Evolutionary conservation across 768 basidiomycete species (phyloP).

Genomic region (Collybia nuda): DNA sequence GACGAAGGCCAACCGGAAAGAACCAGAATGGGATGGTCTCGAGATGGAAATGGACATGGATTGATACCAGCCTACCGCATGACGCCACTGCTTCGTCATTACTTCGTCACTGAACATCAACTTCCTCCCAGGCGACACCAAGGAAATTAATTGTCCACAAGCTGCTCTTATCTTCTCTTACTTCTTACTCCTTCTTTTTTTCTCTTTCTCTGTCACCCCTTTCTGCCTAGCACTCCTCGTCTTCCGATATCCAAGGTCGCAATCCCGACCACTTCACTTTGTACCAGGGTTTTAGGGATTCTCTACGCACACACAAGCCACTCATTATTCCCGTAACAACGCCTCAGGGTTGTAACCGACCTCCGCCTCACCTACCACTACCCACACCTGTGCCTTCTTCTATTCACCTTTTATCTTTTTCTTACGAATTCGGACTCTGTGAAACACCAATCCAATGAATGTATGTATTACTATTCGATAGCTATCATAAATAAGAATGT

Average conservation of each 20-base stretch:
- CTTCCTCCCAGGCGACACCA: not conserved
- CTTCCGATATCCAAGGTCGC: not conserved
- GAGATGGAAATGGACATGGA: conserved; percentile 80
- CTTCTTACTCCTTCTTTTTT: not conserved
- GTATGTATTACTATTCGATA: conserved; percentile 26
- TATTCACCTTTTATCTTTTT: conserved; percentile 4
- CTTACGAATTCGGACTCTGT: conserved; percentile 11
- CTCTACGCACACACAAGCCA: conserved; percentile 6
- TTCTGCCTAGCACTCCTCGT: not conserved
- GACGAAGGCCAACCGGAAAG: conserved; percentile 21
- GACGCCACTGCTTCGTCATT: not conserved
- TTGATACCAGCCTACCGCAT: conserved; percentile 19
- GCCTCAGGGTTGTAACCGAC: not conserved
- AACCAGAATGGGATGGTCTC: conserved; percentile 54
- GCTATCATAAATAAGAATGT: conserved; percentile 8
- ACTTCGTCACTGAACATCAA: not conserved
- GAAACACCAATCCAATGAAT: conserved; percentile 17
- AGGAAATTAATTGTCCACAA: conserved; percentile 7
- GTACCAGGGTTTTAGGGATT: conserved; percentile 3
- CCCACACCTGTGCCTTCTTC: not conserved
- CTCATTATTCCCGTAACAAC: conserved; percentile 1
- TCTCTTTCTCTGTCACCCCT: conserved; percentile 1
- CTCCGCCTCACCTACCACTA: not conserved
- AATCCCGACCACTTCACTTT: conserved; percentile 1
- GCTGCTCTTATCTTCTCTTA: conserved; percentile 9